A percentile compares a stretch with the other conserved stretches of the same genome.
These are phyloP conservation scores for Penicillium coprophilum DNA, from an alignment of 495 filamentous ascomycete genomes.

Conservation along the genomic window DNA sequence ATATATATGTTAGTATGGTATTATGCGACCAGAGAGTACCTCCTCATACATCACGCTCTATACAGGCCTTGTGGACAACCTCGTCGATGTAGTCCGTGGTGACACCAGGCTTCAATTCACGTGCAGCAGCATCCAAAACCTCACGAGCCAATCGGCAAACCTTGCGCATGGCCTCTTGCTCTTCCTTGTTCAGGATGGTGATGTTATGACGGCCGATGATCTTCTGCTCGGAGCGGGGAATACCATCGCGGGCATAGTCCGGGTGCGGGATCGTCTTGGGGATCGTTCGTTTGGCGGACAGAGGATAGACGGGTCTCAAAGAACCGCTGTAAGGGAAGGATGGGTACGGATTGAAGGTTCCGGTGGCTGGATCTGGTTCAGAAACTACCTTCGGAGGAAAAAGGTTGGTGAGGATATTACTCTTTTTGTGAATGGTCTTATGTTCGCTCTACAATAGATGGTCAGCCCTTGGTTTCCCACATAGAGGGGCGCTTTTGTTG, in stretches of 20 bases:
- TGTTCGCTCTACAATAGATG: conserved; percentile 64
- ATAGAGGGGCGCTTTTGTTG: conserved; percentile 11
- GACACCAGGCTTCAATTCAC: conserved; percentile 77
- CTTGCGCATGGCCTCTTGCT: conserved; percentile 86
- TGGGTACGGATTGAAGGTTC: conserved; percentile 87
- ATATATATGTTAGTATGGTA: conserved; percentile 18
- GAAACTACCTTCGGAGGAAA: conserved; percentile 74
- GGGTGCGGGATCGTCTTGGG: conserved; percentile 81
- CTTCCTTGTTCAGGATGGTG: conserved; percentile 72
- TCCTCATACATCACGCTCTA: conserved; percentile 79
- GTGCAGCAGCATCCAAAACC: conserved; percentile 88
- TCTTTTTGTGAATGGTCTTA: conserved; percentile 82
- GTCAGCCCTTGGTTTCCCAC: conserved; percentile 13
- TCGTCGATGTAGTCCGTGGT: conserved; percentile 97
- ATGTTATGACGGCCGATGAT: conserved; percentile 73
- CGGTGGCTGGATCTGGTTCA: conserved; percentile 87
- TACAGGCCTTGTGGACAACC: conserved; percentile 90
- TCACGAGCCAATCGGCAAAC: conserved; percentile 88
- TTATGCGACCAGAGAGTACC: neutral
- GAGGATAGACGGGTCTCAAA: conserved; percentile 83
- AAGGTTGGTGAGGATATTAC: conserved; percentile 70
- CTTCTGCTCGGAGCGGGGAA: conserved; percentile 76
- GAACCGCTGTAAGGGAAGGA: conserved; percentile 76
- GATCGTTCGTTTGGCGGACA: conserved; percentile 70
- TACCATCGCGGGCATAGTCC: conserved; percentile 80